Conservation (phyloP, 805 yeast genomes). For the Ogataea nakhonphanomensis region DNA sequence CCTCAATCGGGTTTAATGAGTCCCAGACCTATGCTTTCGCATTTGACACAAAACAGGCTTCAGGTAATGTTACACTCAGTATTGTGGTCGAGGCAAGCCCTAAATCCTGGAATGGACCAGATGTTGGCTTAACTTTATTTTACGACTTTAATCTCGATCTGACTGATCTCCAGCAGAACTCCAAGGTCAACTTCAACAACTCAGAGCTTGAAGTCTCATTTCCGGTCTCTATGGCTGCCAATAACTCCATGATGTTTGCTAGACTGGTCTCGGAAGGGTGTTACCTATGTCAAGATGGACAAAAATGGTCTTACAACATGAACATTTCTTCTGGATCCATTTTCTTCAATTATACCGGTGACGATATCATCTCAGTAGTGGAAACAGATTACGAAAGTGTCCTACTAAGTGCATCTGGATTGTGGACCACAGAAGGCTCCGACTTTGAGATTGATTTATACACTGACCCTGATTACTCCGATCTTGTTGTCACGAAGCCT, state of each 20-base stretch:
- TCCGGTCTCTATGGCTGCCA: background rate
- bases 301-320: slow-evolving; percentile 57
- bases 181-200: slow-evolving; percentile 2
- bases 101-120: slow-evolving; percentile 2
- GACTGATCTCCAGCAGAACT: background rate
- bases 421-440: slow-evolving; percentile 4
- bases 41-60: background rate
- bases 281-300: slow-evolving; percentile 15
- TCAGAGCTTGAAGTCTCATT: slow-evolving; percentile 1
- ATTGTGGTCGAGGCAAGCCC: slow-evolving; percentile 4
- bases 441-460: slow-evolving; percentile 18
- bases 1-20: slow-evolving; percentile 12
- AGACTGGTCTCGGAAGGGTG: slow-evolving; percentile 26
- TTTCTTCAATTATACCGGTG: slow-evolving; percentile 65
- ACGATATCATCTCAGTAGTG: slow-evolving; percentile 51
- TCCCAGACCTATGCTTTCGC: slow-evolving; percentile 14
- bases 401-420: slow-evolving; percentile 35
- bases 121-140: slow-evolving; percentile 5
- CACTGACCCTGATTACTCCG: slow-evolving; percentile 41
- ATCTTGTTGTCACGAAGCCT: slow-evolving; percentile 39
- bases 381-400: slow-evolving; percentile 72
- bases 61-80: slow-evolving; percentile 3
- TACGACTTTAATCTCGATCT: slow-evolving; percentile 10
- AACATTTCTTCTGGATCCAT: slow-evolving; percentile 61
- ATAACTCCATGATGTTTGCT: slow-evolving; percentile 3